Percentiles rank a stretch among this genome's conserved stretches.
Conservation (phyloP, 164 flowering plant genomes). For the Magnolia officinalis region DNA sequence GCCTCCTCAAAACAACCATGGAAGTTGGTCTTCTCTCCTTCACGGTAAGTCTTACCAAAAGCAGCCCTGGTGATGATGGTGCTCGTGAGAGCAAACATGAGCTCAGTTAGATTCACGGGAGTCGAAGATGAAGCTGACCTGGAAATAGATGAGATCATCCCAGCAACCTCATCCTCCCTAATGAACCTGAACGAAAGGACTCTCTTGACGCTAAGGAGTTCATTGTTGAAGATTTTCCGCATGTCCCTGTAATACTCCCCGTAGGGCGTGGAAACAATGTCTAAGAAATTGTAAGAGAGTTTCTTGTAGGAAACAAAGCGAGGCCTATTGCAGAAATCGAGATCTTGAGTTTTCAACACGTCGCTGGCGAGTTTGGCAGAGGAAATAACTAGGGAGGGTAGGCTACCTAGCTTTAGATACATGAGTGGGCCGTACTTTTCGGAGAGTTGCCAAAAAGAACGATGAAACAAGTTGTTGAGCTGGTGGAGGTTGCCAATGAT, state of each 20-base stretch:
- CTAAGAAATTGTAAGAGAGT: slow-evolving; percentile 3
- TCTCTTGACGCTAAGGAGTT: slow-evolving; percentile 1
- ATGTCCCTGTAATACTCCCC: neutral
- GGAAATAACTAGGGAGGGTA: neutral
- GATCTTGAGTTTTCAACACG: slow-evolving; percentile 18
- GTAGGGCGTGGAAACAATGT: neutral
- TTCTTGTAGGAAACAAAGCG: neutral
- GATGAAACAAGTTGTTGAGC: slow-evolving; percentile 2
- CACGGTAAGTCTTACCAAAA: slow-evolving; percentile 27
- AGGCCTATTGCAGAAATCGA: slow-evolving; percentile 13
- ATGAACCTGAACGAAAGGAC: neutral
- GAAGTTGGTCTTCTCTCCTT: neutral
- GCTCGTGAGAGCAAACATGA: slow-evolving; percentile 13
- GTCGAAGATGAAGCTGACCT: neutral
- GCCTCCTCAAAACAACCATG: slow-evolving; percentile 12
- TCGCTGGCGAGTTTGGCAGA: slow-evolving; percentile 1
- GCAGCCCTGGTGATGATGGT: slow-evolving; percentile 21
- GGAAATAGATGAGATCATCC: neutral
- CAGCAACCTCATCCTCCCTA: neutral
- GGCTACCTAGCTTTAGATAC: neutral
- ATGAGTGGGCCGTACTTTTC: slow-evolving; percentile 4
- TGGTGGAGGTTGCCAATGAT: neutral
- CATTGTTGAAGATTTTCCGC: neutral
- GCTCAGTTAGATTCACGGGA: slow-evolving; percentile 20
- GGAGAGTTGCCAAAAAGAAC: slow-evolving; percentile 10